phyloP scores from a whole-genome alignment of 768 basidiomycete species.

The Boletus insuetus region DNA sequence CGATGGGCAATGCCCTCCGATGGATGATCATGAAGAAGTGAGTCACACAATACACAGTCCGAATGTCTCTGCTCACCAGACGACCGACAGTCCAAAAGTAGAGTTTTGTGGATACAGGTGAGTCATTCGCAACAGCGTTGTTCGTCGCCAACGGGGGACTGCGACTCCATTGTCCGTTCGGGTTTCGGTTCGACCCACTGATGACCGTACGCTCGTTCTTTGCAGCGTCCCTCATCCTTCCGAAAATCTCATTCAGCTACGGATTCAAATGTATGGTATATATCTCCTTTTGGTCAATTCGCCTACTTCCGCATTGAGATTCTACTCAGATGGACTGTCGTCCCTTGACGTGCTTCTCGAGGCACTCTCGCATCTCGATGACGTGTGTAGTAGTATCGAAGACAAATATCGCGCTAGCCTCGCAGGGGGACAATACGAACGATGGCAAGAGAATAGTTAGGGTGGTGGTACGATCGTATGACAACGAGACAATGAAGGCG shows the following conservation, averaged over 20 bases:
- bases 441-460: slow-evolving; percentile 68
- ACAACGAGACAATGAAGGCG: not conserved
- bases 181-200: not conserved
- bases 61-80: slow-evolving; percentile 2
- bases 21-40: slow-evolving; percentile 99
- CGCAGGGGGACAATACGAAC: slow-evolving; percentile 50
- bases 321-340: slow-evolving; percentile 72
- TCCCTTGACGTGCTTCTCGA: slow-evolving; percentile 76
- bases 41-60: slow-evolving; percentile 22
- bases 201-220: not conserved
- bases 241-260: slow-evolving; percentile 91
- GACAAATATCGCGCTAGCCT: slow-evolving; percentile 65
- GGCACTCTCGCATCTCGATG: slow-evolving; percentile 76
- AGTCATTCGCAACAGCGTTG: slow-evolving; percentile 19
- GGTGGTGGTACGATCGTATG: not conserved
- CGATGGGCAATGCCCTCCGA: slow-evolving; percentile 88
- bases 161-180: slow-evolving; percentile 15
- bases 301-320: not conserved
- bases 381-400: slow-evolving; percentile 69
- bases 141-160: not conserved
- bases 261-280: slow-evolving; percentile 99
- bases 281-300: slow-evolving; percentile 10
- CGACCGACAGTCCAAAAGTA: slow-evolving; percentile 79
- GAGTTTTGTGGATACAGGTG: slow-evolving; percentile 98
- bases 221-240: slow-evolving; percentile 79